Base-by-base conservation (phyloP, 2,329 filamentous ascomycete species). In the Fusarium nisikadoi region DNA sequence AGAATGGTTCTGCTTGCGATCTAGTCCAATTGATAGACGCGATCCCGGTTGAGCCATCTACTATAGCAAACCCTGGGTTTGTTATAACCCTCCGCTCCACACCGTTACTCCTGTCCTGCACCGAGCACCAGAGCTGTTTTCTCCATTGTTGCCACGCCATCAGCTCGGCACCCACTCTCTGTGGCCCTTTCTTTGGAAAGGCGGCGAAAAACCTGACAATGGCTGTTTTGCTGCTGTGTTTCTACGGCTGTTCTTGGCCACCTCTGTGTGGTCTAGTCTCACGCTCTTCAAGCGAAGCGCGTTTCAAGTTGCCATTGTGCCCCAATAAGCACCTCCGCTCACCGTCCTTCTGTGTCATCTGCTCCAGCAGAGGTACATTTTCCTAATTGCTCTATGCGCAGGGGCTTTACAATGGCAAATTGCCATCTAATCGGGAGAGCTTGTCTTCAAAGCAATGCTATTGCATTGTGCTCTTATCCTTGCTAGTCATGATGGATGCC, bases 51-150 rank as follows among this genome's bases (percentile, higher is more conserved):
- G 65, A 65, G 61, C 73, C 72, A 73, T 77, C 76, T 75, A 69
- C 70, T 79, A 79, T 78, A 76, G 68, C 70, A 70, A 62, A 76
- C 78, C 78, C 72, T 75, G 75, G 70, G 72, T 73, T 68, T 76
- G 71, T 73, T 79, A 78, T 76, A 77, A 64, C 66, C 65, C 77
- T 76, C 62, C 72, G 68, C 74, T 71, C 73, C 65, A 72, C 74
- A 68, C 62, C 65, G 63, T 61, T 72, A 63, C 70, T 77, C 67
- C 69, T 68, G 64, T 70, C 54, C 71, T 73, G 57, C 73, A 68
- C 68, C 65, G 41, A 72, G 63, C 66, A 76, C 64, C 68, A 75
- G 65, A 75, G 72, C 71, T 69, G 75, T 68, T 72, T 58, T 54
- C 69, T 65, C 72, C 59, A 68, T 70, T 73, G 66, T 71, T 75